Base-by-base conservation (phyloP, 768 basidiomycete genomes). In the Russula sp. region DNA sequence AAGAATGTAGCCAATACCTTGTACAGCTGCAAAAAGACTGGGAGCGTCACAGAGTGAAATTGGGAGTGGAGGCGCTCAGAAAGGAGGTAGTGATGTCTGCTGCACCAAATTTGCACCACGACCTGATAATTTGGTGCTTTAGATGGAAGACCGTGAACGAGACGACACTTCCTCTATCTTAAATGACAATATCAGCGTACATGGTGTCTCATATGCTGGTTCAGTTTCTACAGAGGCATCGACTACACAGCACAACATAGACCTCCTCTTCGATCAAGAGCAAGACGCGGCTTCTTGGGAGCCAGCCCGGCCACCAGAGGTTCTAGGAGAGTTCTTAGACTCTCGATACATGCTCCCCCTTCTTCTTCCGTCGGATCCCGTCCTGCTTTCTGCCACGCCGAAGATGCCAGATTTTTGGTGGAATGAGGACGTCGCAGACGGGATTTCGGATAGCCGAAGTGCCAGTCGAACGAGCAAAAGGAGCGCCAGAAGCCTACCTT, bases 1-100 rank as follows among this genome's bases (percentile, higher is more conserved):
- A 98, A 25, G 97, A 99, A 72, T 98, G 96, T 70, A 79, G 83
- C 42, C 92, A 97, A 75, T 98, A 98, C 69, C 81, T 98, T 32
- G 88, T 85, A 3, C 96, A 98, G 69, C 77, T 99, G 9, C 95
- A 98, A 74, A 95, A 92, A 70, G 95, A 98, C 71, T 99, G 96
- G 96, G 96, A 99, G 73, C 78, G 91, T 59, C 88, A 92, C 71
- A 80, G 93, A 47, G 85, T 95, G 36, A 90, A 92, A 70, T 76
- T 90, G 36, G 90, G 92, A 4, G 92, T 96, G 9, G 87, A 92
- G 69, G 86, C 87, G 9, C 75, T 93, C 38, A 85, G 88, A 62
- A 89, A 86, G 74, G 90, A 93, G 83, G 89, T 91, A 62, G 58
- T 71, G n/a, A 29, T 36, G 34, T 64, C 29, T 35, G 25, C 18